Conservation (phyloP, 345 rosid species). For the Brassica incana region DNA sequence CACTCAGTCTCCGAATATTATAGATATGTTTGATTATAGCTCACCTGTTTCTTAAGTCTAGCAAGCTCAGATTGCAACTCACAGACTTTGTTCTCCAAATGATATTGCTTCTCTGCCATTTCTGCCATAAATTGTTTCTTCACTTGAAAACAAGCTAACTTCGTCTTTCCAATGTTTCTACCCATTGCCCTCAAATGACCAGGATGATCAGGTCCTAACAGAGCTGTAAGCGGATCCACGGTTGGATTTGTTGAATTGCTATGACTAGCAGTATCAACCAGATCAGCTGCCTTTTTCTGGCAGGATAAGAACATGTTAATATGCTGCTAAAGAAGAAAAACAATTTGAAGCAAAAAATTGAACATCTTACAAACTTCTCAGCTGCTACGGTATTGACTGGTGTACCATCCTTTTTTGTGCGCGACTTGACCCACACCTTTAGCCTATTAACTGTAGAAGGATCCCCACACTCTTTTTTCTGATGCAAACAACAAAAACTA, state of each 20-base stretch:
- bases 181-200: too few relatives aligned
- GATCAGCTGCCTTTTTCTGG: neutral
- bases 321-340: neutral
- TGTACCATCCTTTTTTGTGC: neutral
- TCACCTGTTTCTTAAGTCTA: neutral
- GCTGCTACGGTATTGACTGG: neutral
- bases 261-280: neutral
- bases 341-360: neutral
- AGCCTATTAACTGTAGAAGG: too few relatives aligned
- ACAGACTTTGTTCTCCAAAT: too few relatives aligned
- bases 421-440: too few relatives aligned
- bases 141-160: too few relatives aligned
- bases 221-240: neutral
- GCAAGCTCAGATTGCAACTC: too few relatives aligned
- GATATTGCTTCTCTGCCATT: too few relatives aligned
- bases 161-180: too few relatives aligned
- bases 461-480: too few relatives aligned
- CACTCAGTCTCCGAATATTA: neutral
- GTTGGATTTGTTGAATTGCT: neutral
- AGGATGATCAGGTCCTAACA: too few relatives aligned
- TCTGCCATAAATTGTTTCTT: too few relatives aligned
- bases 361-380: neutral
- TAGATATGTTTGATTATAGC: neutral
- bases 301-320: neutral
- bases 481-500: too few relatives aligned